These are phyloP conservation scores for Starmera quercuum DNA, from an alignment of 805 yeast species.

Conservation along the genomic window DNA sequence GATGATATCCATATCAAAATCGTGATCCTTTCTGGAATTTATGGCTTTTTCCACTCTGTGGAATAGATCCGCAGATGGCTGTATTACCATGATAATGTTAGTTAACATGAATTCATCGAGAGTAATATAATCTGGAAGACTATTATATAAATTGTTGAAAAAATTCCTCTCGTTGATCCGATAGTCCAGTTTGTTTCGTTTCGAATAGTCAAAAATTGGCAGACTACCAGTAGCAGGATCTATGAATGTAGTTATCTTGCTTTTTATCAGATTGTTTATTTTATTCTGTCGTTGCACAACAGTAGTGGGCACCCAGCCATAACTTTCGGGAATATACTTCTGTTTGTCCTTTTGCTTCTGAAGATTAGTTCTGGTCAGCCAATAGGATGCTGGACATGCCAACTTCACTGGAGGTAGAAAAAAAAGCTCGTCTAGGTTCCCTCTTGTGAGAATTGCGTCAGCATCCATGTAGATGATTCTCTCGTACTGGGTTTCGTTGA, in stretches of 20 bases:
- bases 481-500: slow-evolving; percentile 40
- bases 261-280: slow-evolving; percentile 4
- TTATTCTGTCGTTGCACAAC: slow-evolving; percentile 13
- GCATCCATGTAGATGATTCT: slow-evolving; percentile 52
- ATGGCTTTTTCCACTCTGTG: slow-evolving; percentile 13
- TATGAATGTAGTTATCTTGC: slow-evolving; percentile 3
- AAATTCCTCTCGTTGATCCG: slow-evolving; percentile 8
- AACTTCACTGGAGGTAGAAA: slow-evolving; percentile 39
- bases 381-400: slow-evolving; percentile 39
- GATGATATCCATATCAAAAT: slow-evolving; percentile 48
- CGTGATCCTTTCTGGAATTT: slow-evolving; percentile 23
- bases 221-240: not conserved
- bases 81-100: slow-evolving; percentile 52
- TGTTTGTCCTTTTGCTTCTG: slow-evolving; percentile 12
- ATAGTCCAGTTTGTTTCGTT: not conserved
- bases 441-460: slow-evolving; percentile 37
- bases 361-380: slow-evolving; percentile 24
- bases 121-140: slow-evolving; percentile 27
- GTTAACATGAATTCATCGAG: slow-evolving; percentile 24
- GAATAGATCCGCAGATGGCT: slow-evolving; percentile 30
- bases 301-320: slow-evolving; percentile 16
- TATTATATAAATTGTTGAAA: slow-evolving; percentile 25
- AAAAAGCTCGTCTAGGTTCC: slow-evolving; percentile 42
- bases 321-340: slow-evolving; percentile 13
- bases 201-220: not conserved